Evolutionary conservation across 2,329 filamentous ascomycete species (phyloP).

Genomic region (Stagonosporopsis rhizophila): DNA sequence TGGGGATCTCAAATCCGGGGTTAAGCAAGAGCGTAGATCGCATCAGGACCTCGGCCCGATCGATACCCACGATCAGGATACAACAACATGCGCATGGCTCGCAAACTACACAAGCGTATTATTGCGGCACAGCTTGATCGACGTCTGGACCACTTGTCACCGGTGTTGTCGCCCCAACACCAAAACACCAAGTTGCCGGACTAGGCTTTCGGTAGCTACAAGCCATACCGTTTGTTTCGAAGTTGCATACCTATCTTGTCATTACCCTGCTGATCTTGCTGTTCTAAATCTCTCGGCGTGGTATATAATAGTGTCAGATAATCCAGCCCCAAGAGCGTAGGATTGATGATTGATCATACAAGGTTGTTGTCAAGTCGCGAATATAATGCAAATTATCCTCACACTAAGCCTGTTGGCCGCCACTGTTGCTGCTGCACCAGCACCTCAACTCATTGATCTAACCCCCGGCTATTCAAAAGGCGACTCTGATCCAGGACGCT

Average conservation of each 20-base stretch:
- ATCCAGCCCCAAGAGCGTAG: background rate
- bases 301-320: background rate
- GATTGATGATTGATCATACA: background rate
- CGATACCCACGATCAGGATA: background rate
- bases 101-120: background rate
- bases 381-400: background rate
- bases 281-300: background rate
- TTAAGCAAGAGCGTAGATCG: background rate
- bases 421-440: constrained; percentile 5
- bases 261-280: background rate
- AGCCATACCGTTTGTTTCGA: background rate
- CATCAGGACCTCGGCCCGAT: constrained; percentile 1
- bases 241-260: background rate
- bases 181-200: background rate
- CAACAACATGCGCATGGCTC: background rate
- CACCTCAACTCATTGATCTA: constrained; percentile 11
- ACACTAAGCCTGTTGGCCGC: background rate
- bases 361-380: too few relatives aligned
- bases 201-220: background rate
- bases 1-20: background rate
- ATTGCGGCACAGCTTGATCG: background rate
- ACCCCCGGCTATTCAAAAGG: constrained; percentile 18
- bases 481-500: constrained; percentile 11
- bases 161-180: background rate
- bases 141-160: too few relatives aligned